Evolutionary conservation across 225 moss, liverwort and hornwort genomes (phyloP), one percentile per base, ranked within the genome.

Genomic region (Climacium dendroides): DNA sequence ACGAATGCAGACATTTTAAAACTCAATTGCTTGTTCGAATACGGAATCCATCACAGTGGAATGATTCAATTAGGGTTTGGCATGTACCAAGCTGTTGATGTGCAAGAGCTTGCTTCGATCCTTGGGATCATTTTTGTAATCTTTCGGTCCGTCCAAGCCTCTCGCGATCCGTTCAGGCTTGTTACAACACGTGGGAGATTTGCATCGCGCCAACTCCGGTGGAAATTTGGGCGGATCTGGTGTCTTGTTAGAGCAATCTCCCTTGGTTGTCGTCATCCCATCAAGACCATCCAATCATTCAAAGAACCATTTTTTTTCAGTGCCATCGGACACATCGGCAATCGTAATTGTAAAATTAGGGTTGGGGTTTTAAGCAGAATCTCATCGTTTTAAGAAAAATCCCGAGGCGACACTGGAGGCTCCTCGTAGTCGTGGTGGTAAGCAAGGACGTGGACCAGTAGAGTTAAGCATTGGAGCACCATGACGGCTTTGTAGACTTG

Each of bases 51-150:
- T 41, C 45, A 32, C 54, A 43, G 26, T 73, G 28, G 15, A 20
- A 70, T 61, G 12, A 5, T 70, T 59, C 17, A 37, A 18, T 59
- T 82, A 85, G 78, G 87, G 66, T 77, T 89, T 85, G 64, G 32
- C 74, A 41, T 47, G 61, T 35, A 83, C 91, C 91, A 87, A 85
- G 87, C 82, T 91, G 67, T 89, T 89, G 74, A 85, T 85, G 82
- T 73, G 91, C 83, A 87, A 66, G 58, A 82, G 89, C 85, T 83
- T 89, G 91, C 85, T 91, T 66, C 91, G 87, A 30, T 84, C 84
- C 47, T 57, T 85, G 3, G 82, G 87, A 12, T 87, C 89, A 35
- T 74, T 41, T 45, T 83, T 78, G 78, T 87, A 85, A 65, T 87
- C 85, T 67, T 48, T 89, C 18, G 79, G 87, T 35, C 87, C 85